phyloP scores from a whole-genome alignment of 2,329 filamentous ascomycete species.

The Diaporthe sp. region DNA sequence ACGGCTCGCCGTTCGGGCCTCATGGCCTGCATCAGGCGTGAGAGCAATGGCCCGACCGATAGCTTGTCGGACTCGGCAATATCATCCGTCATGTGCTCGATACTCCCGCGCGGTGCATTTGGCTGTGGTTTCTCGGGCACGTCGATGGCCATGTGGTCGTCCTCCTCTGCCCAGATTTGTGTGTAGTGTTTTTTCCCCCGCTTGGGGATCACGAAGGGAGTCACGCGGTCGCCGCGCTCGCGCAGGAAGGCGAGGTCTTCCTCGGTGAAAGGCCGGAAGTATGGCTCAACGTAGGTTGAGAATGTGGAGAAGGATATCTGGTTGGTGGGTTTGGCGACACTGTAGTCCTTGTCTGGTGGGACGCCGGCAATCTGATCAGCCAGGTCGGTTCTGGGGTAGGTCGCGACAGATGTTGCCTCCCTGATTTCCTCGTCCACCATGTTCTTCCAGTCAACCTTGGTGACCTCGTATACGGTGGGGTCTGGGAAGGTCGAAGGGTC shows the following conservation, averaged over 20 bases:
- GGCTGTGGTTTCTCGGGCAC: slow-evolving; percentile 77
- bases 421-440: slow-evolving; percentile 91
- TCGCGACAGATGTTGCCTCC: slow-evolving; percentile 87
- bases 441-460: slow-evolving; percentile 72
- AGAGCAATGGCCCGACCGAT: slow-evolving; percentile 87
- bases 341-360: slow-evolving; percentile 95
- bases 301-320: slow-evolving; percentile 97
- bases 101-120: slow-evolving; percentile 86
- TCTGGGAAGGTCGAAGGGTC: slow-evolving; percentile 93
- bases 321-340: slow-evolving; percentile 90
- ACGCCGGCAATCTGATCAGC: slow-evolving; percentile 88
- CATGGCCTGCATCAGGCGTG: slow-evolving; percentile 83
- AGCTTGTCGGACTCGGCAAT: slow-evolving; percentile 90
- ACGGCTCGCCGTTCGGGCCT: slow-evolving; percentile 77
- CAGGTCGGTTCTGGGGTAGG: slow-evolving; percentile 85
- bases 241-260: slow-evolving; percentile 94
- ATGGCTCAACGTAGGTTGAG: slow-evolving; percentile 91
- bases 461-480: slow-evolving; percentile 94
- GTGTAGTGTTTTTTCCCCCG: slow-evolving; percentile 88
- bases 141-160: slow-evolving; percentile 83
- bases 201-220: slow-evolving; percentile 87
- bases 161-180: slow-evolving; percentile 95
- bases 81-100: slow-evolving; percentile 89
- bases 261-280: slow-evolving; percentile 89
- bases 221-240: slow-evolving; percentile 87